phyloP scores from a whole-genome alignment of 2,329 filamentous ascomycete genomes.

The Samsoniella hepiali region DNA sequence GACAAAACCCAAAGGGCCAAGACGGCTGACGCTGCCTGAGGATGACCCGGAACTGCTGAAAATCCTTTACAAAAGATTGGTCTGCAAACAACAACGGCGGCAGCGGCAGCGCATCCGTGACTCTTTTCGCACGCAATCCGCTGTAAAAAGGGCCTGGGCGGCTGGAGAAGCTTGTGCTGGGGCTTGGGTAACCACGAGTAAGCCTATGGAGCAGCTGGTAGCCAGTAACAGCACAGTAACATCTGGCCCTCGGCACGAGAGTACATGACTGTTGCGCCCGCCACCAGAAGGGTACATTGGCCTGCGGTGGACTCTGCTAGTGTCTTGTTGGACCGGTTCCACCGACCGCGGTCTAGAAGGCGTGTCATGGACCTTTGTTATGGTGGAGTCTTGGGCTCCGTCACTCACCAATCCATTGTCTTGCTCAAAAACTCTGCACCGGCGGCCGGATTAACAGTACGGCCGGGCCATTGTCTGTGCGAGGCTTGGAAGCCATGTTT shows the following conservation, averaged over 20 bases:
- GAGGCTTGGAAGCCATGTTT: too few relatives aligned
- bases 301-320: slow-evolving; percentile 11
- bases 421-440: neutral
- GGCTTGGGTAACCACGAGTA: neutral
- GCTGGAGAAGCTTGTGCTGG: neutral
- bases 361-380: neutral
- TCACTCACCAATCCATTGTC: neutral
- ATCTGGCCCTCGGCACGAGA: neutral
- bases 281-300: slow-evolving; percentile 17
- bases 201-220: neutral
- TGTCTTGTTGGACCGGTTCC: slow-evolving; percentile 7
- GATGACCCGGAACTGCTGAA: neutral
- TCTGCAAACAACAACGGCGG: neutral
- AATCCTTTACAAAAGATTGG: too few relatives aligned
- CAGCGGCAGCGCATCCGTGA: neutral
- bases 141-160: neutral
- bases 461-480: neutral
- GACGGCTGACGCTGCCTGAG: neutral
- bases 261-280: neutral
- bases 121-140: neutral
- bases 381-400: neutral
- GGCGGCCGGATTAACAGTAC: neutral
- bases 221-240: slow-evolving; percentile 12
- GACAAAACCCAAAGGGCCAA: too few relatives aligned
- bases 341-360: slow-evolving; percentile 18